Evolutionary conservation across 169 alveolate genomes (phyloP).

Genomic region (Plasmodium relictum): DNA sequence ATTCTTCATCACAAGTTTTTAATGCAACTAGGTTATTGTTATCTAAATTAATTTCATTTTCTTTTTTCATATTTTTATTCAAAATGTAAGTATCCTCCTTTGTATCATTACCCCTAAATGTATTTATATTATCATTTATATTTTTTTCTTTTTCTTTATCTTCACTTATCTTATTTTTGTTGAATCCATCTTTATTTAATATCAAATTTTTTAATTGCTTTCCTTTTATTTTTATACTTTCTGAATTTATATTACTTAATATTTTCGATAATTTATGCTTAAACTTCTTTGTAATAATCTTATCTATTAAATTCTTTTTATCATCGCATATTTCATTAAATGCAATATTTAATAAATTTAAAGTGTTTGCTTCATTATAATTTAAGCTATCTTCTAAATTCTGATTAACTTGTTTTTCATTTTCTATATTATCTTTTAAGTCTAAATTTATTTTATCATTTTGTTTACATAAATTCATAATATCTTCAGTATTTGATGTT

Average conservation of each 20-base stretch:
- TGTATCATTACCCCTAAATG: not conserved
- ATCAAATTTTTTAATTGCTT: conserved; percentile 49
- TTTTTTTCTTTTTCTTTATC: not conserved
- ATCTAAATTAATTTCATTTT: conserved; percentile 51
- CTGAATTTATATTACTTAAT: conserved; percentile 52
- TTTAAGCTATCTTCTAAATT: conserved; percentile 74
- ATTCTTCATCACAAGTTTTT: conserved; percentile 55
- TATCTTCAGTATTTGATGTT: not conserved
- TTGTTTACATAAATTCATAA: not conserved
- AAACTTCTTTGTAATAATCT: conserved; percentile 65
- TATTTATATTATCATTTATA: not conserved
- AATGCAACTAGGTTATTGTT: conserved; percentile 42
- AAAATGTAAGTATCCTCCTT: not conserved
- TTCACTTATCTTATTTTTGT: not conserved
- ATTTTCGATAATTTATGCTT: conserved; percentile 34
- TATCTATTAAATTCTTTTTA: conserved; percentile 55
- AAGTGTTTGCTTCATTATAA: conserved; percentile 74
- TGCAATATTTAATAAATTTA: conserved; percentile 61
- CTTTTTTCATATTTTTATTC: conserved; percentile 39
- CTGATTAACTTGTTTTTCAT: conserved; percentile 46
- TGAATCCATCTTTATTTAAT: not conserved
- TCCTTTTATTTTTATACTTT: conserved; percentile 46
- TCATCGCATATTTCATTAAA: conserved; percentile 57
- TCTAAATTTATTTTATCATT: conserved; percentile 4
- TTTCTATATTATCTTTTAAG: conserved; percentile 5